Base-by-base conservation (phyloP, 805 yeast genomes). In the Brettanomyces anomalus region DNA sequence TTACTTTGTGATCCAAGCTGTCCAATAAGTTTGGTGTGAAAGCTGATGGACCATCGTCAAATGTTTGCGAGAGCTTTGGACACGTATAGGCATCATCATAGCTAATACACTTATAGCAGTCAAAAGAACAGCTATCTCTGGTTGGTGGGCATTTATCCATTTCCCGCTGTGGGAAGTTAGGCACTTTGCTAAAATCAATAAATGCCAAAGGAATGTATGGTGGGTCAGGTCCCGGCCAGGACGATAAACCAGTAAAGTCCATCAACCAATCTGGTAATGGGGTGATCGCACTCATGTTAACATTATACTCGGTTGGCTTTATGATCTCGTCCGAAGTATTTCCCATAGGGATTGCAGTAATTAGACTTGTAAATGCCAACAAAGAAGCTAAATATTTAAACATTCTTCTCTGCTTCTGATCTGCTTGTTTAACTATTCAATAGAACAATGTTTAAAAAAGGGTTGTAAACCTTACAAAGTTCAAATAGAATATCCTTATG, bases 21-120 rank as follows among this genome's bases (percentile, higher is more conserved):
- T 67, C 62, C 19, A 88, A 59, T 26, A 90, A 68, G 36, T 68
- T 68, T 4, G 74, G 65, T 0, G 97, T 89, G 18, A 76, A 71
- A 0, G 77, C 77, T 0, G 89, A 73, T 1, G 98, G 98, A 0
- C 98, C 97, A 59, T 90, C 97, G 59, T 90, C 98, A 62, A 90
- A 90, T 0, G 95, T 81, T 63, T 90, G 97, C 0, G 89, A 77
- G 33, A 90, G 66, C 38, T 68, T 65, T 3, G 80, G 75, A 59
- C 97, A 89, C 0, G 90, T 76, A 52, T 67, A 72, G 4, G 84
- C 77, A 56, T 89, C 97, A 60, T 84, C 93, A 32, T 65, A 72
- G 19, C 79, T 76, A 21, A 80, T 76, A 64, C 96, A 89, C 48
- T 80, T 76, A 58, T 71, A 74, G 58, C 97, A 89, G 59, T 88